These are phyloP conservation scores for Metarhizium album DNA, from an alignment of 2,329 filamentous ascomycete species.

Conservation along the genomic window DNA sequence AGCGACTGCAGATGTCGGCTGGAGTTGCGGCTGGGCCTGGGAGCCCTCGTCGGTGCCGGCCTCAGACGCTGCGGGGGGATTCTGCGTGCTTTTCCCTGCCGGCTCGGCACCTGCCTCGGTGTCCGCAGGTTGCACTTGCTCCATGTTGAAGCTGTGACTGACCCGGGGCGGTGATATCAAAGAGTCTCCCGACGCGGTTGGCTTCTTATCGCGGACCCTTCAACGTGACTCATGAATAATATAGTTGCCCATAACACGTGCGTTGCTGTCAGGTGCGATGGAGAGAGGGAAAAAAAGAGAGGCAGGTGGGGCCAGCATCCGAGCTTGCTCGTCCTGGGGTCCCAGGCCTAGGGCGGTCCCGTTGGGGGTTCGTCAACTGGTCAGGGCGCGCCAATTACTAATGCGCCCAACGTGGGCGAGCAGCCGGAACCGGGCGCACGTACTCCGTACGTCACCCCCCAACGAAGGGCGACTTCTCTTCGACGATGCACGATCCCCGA, in stretches of 20 bases:
- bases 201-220: too few species aligned
- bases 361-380: not conserved
- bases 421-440: too few species aligned
- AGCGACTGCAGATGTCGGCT: not conserved
- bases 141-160: not conserved
- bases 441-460: not conserved
- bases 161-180: not conserved
- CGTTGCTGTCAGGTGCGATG: too few species aligned
- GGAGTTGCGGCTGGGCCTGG: not conserved
- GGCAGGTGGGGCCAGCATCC: too few species aligned
- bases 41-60: not conserved
- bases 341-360: too few species aligned
- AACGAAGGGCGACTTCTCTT: not conserved
- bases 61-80: not conserved
- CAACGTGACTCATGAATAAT: too few species aligned
- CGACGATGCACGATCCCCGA: conserved; percentile 4
- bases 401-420: not conserved
- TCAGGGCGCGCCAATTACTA: conserved; percentile 6
- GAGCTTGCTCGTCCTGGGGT: too few species aligned
- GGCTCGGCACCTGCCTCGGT: not conserved
- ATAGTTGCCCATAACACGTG: too few species aligned
- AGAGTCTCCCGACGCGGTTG: not conserved
- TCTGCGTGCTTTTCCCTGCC: not conserved
- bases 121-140: not conserved
- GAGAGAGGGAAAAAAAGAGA: not conserved